Evolutionary conservation across 305 asterid genomes (phyloP), one percentile per base, ranked within the genome.

Genomic region (Striga hermonthica): DNA sequence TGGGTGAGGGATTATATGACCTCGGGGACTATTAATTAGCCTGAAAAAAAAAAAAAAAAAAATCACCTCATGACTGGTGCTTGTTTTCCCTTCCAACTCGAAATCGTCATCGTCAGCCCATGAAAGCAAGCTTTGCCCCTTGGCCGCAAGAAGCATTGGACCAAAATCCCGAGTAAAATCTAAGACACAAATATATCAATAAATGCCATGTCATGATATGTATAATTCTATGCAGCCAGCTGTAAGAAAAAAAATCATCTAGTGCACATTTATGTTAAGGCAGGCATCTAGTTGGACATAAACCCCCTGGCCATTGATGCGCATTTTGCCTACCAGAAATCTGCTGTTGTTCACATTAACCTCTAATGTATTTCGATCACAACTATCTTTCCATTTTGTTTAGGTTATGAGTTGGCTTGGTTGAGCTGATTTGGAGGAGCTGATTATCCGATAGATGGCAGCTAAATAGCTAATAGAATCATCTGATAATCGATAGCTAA

Each of bases 41-140:
- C 31, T 22, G 2, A 22, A 22, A 22, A 2, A 22, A 22, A 22
- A 2, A 9, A 39, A 50, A 37, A 8, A 12, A 57, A 57, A 9
- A 14, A 53, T 64, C 73, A 89, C 96, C 95, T 87, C 86, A 37
- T 60, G 35, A 61, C 71, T 73, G 62, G 75, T 57, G 81, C 84
- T 75, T 57, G 79, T 73, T 72, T 81, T 76, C 56, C 79, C 85
- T 59, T 86, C 95, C 72, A 82, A 74, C 48, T 83, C 91, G 43
- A 89, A 91, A 70, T 68, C 68, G 62, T 89, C 89, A 78, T 89
- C 91, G 8, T 74, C 63, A 56, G 81, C 79, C 91, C 88, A 82
- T 13, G 90, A 86, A 41, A 82, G 76, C 55, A 86, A 66, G 71
- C 82, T 84, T 74, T 84, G 80, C 52, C 97, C 95, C 80, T 77